Percentiles rank a stretch among this genome's conserved stretches.
These are phyloP conservation scores for Periconia sp. DNA, from an alignment of 2,329 filamentous ascomycete species.

Conservation along the genomic window DNA sequence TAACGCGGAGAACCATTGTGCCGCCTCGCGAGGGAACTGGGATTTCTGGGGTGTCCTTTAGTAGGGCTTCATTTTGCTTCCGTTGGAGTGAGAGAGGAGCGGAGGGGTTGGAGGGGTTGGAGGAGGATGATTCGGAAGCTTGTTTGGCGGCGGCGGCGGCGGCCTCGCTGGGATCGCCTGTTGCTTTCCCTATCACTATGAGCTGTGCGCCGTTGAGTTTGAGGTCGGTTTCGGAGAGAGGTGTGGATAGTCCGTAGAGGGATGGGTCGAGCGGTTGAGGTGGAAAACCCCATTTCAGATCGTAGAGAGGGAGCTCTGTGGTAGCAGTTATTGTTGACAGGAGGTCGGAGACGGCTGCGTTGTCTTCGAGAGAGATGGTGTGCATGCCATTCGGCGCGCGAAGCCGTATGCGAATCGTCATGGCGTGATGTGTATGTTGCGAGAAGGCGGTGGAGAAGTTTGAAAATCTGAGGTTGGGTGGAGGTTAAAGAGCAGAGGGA, in stretches of 20 bases:
- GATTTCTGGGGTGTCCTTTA: constrained; percentile 64
- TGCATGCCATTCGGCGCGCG: constrained; percentile 74
- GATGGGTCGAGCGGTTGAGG: constrained; percentile 68
- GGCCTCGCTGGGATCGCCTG: constrained; percentile 30
- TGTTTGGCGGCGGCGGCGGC: constrained; percentile 16
- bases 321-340: constrained; percentile 62
- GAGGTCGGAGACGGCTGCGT: constrained; percentile 66
- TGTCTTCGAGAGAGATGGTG: constrained; percentile 68
- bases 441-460: not conserved
- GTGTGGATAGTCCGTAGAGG: constrained; percentile 51
- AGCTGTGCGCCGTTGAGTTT: constrained; percentile 70
- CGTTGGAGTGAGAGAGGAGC: constrained; percentile 46
- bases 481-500: not conserved
- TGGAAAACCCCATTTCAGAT: constrained; percentile 84
- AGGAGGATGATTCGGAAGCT: constrained; percentile 4
- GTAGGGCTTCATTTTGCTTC: constrained; percentile 44
- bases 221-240: constrained; percentile 59
- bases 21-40: constrained; percentile 58
- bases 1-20: constrained; percentile 76
- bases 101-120: constrained; percentile 20
- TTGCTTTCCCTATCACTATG: constrained; percentile 58
- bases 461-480: not conserved
- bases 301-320: constrained; percentile 67
- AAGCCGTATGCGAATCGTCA: constrained; percentile 71
- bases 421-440: constrained; percentile 16